Percentiles rank a stretch among this genome's conserved stretches.
Evolutionary conservation across 768 basidiomycete genomes (phyloP).

Genomic region (Rhodotorula toruloides): DNA sequence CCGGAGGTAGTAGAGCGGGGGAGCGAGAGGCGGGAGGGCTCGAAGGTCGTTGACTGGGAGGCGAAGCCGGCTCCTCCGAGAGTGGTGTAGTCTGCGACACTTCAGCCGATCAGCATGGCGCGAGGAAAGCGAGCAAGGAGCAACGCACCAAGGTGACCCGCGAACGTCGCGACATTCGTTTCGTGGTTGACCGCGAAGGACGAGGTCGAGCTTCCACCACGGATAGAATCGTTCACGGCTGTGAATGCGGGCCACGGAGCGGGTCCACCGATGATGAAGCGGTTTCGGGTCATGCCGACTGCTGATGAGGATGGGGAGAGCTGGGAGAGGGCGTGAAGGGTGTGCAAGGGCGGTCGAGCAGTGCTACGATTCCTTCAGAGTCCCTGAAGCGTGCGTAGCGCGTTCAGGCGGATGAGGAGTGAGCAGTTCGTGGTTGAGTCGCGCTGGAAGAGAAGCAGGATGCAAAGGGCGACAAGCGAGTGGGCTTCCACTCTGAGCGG

Average conservation of each 20-base stretch:
- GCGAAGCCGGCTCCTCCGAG: constrained; percentile 43
- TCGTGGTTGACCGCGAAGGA: neutral
- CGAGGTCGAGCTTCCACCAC: constrained; percentile 20
- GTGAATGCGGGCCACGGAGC: constrained; percentile 16
- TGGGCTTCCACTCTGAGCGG: no score
- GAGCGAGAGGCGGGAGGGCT: constrained; percentile 14
- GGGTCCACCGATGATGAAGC: neutral
- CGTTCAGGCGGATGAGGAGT: no score
- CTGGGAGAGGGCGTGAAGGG: neutral
- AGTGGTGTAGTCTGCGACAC: constrained; percentile 31
- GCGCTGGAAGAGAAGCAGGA: no score
- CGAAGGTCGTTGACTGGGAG: constrained; percentile 29
- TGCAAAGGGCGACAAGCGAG: no score
- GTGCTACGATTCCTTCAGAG: no score
- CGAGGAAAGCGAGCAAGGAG: no score
- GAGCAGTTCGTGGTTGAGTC: no score
- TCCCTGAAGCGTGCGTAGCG: no score
- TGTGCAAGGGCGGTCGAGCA: no score
- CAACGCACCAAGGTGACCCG: constrained; percentile 3
- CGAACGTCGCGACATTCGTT: constrained; percentile 8
- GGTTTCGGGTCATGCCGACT: no score
- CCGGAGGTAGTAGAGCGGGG: neutral
- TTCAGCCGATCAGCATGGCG: neutral
- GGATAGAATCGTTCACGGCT: constrained; percentile 25
- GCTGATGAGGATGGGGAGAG: neutral